Conservation (phyloP, 2,329 filamentous ascomycete genomes). For the Metarhizium anisopliae region DNA sequence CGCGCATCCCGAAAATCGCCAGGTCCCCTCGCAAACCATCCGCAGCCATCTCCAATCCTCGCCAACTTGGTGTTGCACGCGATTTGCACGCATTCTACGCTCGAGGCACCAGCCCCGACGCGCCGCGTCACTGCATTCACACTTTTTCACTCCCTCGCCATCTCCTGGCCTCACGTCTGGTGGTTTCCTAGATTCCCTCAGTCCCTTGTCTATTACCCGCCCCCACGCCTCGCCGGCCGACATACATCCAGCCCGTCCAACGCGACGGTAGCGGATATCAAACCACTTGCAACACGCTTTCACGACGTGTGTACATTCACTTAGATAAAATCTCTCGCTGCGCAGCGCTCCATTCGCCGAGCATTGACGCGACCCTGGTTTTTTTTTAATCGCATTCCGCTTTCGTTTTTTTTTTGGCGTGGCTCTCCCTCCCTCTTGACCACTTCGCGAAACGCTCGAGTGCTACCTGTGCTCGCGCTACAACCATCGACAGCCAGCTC, state of each 20-base stretch:
- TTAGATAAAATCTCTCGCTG: slow-evolving; percentile 10
- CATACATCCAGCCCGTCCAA: slow-evolving; percentile 4
- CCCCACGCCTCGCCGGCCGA: slow-evolving; percentile 11
- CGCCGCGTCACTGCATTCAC: slow-evolving; percentile 30
- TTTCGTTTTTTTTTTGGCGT: background rate
- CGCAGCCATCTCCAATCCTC: slow-evolving; percentile 45
- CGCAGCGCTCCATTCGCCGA: slow-evolving; percentile 8
- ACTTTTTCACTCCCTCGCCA: slow-evolving; percentile 28
- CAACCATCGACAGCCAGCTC: slow-evolving; percentile 6
- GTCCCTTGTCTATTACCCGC: slow-evolving; percentile 5
- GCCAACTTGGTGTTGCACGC: slow-evolving; percentile 45
- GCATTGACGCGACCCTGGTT: slow-evolving; percentile 17
- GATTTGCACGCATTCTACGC: slow-evolving; percentile 39
- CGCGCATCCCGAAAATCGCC: slow-evolving; percentile 55
- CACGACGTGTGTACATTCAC: slow-evolving; percentile 17
- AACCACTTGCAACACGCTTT: slow-evolving; percentile 17
- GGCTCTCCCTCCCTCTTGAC: background rate
- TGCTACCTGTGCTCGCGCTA: background rate
- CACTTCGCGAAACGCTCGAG: slow-evolving; percentile 1
- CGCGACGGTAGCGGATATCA: slow-evolving; percentile 6
- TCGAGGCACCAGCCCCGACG: slow-evolving; percentile 31
- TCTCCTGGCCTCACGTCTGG: slow-evolving; percentile 6
- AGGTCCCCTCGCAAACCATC: slow-evolving; percentile 51
- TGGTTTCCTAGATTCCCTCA: slow-evolving; percentile 7
- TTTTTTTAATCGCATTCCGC: background rate